A percentile compares a stretch with the other conserved stretches of the same genome.
Conservation (phyloP, 164 flowering plant genomes). For the Kalanchoe fedtschenkoi region DNA sequence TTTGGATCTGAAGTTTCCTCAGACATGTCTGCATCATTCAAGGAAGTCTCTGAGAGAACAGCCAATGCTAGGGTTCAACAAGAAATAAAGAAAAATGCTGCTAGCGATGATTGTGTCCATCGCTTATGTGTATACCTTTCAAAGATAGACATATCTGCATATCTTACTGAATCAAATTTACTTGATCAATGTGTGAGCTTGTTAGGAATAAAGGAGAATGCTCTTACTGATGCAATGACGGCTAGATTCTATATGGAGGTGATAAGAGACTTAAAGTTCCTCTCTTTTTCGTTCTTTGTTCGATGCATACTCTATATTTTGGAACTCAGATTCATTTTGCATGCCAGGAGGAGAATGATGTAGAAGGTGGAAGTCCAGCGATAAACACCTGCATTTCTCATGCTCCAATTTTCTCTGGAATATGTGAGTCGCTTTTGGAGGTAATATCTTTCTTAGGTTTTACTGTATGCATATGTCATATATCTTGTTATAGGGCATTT, state of each 20-base stretch:
- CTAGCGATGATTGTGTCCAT: conserved; percentile 15
- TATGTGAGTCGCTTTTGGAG: conserved; percentile 11
- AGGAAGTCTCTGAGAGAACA: conserved; percentile 15
- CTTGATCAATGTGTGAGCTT: conserved; percentile 10
- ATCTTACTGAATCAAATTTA: conserved; percentile 21
- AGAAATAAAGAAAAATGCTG: not conserved
- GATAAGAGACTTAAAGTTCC: not conserved
- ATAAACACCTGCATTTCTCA: not conserved
- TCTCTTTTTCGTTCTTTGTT: not conserved
- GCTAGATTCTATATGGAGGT: conserved; percentile 9
- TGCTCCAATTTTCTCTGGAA: conserved; percentile 10
- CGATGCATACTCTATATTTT: not conserved
- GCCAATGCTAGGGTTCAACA: conserved; percentile 11
- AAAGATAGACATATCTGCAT: conserved; percentile 51
- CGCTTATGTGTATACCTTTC: conserved; percentile 34
- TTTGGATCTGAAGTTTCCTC: conserved; percentile 12
- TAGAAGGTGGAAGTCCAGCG: conserved; percentile 1
- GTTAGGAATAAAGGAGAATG: conserved; percentile 1
- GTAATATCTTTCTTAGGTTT: conserved; percentile 7
- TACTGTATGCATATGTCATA: not conserved
- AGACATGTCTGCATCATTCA: conserved; percentile 13
- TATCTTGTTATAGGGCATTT: not conserved
- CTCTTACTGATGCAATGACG: not conserved
- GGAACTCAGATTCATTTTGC: not conserved
- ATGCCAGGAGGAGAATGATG: conserved; percentile 2